Evolutionary conservation across 257 asterid genomes (phyloP), one percentile per base, ranked within the genome.

Genomic region (Primulina tabacum): DNA sequence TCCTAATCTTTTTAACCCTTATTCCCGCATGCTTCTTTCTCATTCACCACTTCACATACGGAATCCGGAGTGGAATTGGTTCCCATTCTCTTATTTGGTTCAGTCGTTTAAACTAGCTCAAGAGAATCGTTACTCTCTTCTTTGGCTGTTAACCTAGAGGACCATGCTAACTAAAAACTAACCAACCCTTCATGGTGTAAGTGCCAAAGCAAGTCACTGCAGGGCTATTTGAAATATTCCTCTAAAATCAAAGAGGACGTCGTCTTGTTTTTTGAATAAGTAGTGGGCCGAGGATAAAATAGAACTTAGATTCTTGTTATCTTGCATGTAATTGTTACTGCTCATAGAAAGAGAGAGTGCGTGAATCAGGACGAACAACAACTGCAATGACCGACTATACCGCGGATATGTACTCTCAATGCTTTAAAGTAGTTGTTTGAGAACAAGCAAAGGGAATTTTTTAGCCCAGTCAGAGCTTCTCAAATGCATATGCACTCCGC

Each of bases 141-240:
- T 53, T 66, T 67, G 3, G 61, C 30, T 67, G 60, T 67, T 50
- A 29, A 50, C 30, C 62, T 28, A 1, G 28, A 33, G 8, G 9
- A 21, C 33, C 56, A 24, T 73, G n/a, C 35, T 43, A 52, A 65
- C 66, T 63, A 55, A 38, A 29, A 64, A 62, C 12, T 28, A 56
- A 33, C 38, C 38, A 37, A 8, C 57, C 38, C 37, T 62, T 32
- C 40, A 11, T 3, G 20, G 33, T 5, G 8, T 32, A 8, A 18
- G 11, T 40, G 52, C 5, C 52, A 40, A 58, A n/a, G 14, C 1
- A 47, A 71, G 52, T 64, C 57, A 64, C 58, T 47, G 53, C 63
- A 55, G 64, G 34, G 65, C 11, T 52, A 34, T 58, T 72, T 24
- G 52, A 74, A 28, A 18, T 62, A 9, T 52, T 75, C 47, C 64